Conservation (phyloP, 176 grass and related monocot genomes). For the Hyparrhenia diplandra region DNA sequence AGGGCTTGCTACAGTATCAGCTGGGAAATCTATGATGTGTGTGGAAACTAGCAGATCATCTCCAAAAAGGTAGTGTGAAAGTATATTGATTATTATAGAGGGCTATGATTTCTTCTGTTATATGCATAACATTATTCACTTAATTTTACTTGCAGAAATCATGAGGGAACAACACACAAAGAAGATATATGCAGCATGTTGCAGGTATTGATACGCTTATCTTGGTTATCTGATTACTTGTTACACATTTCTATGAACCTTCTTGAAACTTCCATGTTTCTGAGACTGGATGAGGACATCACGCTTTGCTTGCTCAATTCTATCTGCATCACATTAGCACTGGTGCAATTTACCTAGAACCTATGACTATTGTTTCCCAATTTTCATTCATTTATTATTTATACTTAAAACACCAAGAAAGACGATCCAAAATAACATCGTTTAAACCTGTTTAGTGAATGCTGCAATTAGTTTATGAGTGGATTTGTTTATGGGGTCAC, state of each 20-base stretch:
- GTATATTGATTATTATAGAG: constrained; percentile 14
- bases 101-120: not conserved
- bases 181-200: constrained; percentile 37
- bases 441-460: not conserved
- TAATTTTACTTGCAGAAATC: constrained; percentile 36
- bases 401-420: not conserved
- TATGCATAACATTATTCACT: not conserved
- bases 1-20: constrained; percentile 2
- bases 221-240: constrained; percentile 1
- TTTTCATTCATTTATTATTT: not conserved
- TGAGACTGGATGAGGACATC: not conserved
- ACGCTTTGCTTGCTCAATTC: constrained; percentile 6
- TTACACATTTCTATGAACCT: not conserved
- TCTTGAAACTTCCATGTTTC: not conserved
- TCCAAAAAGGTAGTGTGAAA: constrained; percentile 37
- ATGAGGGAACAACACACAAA: constrained; percentile 4
- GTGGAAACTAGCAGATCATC: constrained; percentile 18
- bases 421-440: not conserved
- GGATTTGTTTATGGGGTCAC: not conserved
- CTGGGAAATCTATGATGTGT: constrained; percentile 2
- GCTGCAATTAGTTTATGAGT: not conserved
- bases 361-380: not conserved
- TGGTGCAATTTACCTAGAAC: not conserved
- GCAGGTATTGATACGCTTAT: constrained; percentile 28
- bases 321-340: not conserved